phyloP scores from a whole-genome alignment of 1,284 basidiomycete species.

The Caloboletus firmus region DNA sequence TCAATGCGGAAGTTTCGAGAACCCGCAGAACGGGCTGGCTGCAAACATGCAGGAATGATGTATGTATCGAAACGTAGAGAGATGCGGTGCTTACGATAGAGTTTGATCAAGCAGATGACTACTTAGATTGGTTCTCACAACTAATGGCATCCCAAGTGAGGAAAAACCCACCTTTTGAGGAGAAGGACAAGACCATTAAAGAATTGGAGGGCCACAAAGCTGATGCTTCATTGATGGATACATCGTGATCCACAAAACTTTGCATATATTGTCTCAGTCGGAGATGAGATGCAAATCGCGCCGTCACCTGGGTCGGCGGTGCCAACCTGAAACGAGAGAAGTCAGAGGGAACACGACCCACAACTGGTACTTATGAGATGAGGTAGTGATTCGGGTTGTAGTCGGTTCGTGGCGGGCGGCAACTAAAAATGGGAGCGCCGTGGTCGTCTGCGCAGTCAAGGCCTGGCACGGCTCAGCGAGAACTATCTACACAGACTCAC shows the following conservation, averaged over 20 bases:
- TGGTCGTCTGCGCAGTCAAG: conserved; percentile 35
- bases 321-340: conserved; percentile 1
- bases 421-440: conserved; percentile 23
- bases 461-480: conserved; percentile 30
- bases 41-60: conserved; percentile 28
- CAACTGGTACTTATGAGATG: background rate
- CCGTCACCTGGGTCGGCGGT: background rate
- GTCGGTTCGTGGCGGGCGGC: conserved; percentile 8
- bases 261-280: too few relatives aligned
- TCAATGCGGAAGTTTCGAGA: background rate
- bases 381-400: conserved; percentile 11
- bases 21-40: conserved; percentile 1
- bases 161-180: conserved; percentile 6
- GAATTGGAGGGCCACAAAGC: conserved; percentile 11
- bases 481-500: conserved; percentile 19
- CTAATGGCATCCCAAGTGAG: conserved; percentile 15
- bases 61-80: conserved; percentile 17
- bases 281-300: background rate
- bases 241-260: background rate
- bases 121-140: too few relatives aligned
- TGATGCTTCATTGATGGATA: background rate
- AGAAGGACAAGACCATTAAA: conserved; percentile 4
- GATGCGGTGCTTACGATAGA: conserved; percentile 10
- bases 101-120: background rate
- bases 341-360: background rate